A percentile compares a stretch with the other conserved stretches of the same genome.
Conservation (phyloP, 176 grass and related monocot species). For the maize (Zea mays) region Zm-B73-REFERENCE-NAM-5.0 NC_050096.1:39815001-39815500, state of each 20-base stretch:
- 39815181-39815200: too few relatives aligned
- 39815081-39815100: slow-evolving; percentile 32
- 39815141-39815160: slow-evolving; percentile 27
- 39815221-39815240: slow-evolving; percentile 34
- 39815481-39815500: too few relatives aligned
- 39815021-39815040: slow-evolving; percentile 59
- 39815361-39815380: slow-evolving; percentile 37
- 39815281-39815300: slow-evolving; percentile 24
- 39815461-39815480: too few relatives aligned
- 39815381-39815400: background rate
- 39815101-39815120: slow-evolving; percentile 36
- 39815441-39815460: too few relatives aligned
- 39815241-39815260: slow-evolving; percentile 81
- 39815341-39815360: slow-evolving; percentile 25
- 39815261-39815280: slow-evolving; percentile 69
- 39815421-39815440: too few relatives aligned
- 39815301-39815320: slow-evolving; percentile 17
- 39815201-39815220: too few relatives aligned
- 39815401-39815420: too few relatives aligned
- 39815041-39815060: slow-evolving; percentile 50
- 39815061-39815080: slow-evolving; percentile 37
- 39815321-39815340: slow-evolving; percentile 27
- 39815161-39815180: slow-evolving; percentile 34
- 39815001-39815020: slow-evolving; percentile 50
- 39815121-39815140: slow-evolving; percentile 27